Evolutionary conservation across 352 stramenopile species (phyloP), one percentile per base, ranked within the genome.

Genomic region (Globisporangium nodosum): DNA sequence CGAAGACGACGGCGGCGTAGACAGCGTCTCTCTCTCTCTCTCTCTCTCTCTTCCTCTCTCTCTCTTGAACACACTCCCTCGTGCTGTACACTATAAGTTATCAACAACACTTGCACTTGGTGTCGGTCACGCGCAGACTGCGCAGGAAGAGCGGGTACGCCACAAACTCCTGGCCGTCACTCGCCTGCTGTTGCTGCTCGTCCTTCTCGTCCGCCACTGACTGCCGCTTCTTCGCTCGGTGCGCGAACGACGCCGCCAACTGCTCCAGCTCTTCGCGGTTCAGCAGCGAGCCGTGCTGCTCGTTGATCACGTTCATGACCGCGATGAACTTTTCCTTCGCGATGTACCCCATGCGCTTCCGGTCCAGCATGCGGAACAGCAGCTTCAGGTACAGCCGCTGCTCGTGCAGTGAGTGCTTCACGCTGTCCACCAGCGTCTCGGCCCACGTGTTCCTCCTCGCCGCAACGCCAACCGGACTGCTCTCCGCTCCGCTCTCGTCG

Each of bases 351-450:
- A 73, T 68, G 30, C 81, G 69, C 56, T 83, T 85, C 49, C 78
- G 81, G 49, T 92, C 82, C 15, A 92, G 61, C 58, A 85, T 85
- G 11, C 82, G 80, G 64, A 92, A 92, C 12, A 92, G 56, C 31
- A 90, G 78, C 61, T 92, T 92, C 35, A 92, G 75, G 58, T 92
- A 88, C 54, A 92, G 54, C 1, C 80, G 79, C 61, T 92, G 82
- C 57, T 92, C 82, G 48, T 89, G 81, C 35, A 92, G 64, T 15
- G 78, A 78, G 43, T 86, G 80, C 68, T 88, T 92, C 39, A 83
- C 76, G 21, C 69, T 81, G 45, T 87, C 79, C 0, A 87, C 69
- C n/a, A 92, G 73, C 9, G 74, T 74, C 37, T 92, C 76, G 4
- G 76, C 74, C 79, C 79, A 92, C 20, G 78, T 69, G 47, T 82